Evolutionary conservation across 805 yeast genomes (phyloP).

Genomic region (Naumovozyma castellii): DNA sequence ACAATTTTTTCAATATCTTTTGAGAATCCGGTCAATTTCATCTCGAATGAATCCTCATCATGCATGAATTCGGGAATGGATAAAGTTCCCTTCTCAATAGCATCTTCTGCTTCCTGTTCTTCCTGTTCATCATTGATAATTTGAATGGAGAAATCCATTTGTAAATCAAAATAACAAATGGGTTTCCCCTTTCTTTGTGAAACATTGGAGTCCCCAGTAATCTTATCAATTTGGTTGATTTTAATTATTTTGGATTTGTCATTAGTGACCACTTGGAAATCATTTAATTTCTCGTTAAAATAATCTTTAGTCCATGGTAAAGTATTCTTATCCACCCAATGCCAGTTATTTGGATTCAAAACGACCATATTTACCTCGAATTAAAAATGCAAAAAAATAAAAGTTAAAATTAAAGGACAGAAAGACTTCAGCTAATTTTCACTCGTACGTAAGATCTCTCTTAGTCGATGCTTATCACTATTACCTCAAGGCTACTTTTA

Average conservation of each 20-base stretch:
- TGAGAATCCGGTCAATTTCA: slow-evolving; percentile 38
- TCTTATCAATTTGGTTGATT: slow-evolving; percentile 34
- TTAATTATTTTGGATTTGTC: slow-evolving; percentile 20
- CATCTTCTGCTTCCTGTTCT: slow-evolving; percentile 29
- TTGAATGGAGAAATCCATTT: slow-evolving; percentile 39
- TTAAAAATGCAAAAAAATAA: background rate
- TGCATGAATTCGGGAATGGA: slow-evolving; percentile 62
- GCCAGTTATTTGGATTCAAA: slow-evolving; percentile 69
- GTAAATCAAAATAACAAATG: slow-evolving; percentile 63
- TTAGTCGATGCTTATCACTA: no score
- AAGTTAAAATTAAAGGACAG: background rate
- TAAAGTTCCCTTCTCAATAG: slow-evolving; percentile 36
- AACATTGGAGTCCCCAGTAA: slow-evolving; percentile 71
- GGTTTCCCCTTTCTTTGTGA: slow-evolving; percentile 79
- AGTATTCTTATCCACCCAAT: slow-evolving; percentile 64
- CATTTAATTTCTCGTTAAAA: slow-evolving; percentile 33
- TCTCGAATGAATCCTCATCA: slow-evolving; percentile 63
- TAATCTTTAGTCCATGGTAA: slow-evolving; percentile 53
- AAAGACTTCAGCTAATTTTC: no score
- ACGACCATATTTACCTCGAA: slow-evolving; percentile 46
- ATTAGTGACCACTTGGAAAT: slow-evolving; percentile 11
- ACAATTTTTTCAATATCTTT: slow-evolving; percentile 33
- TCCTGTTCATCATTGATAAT: slow-evolving; percentile 19
- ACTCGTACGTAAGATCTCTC: no score
- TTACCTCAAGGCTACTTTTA: no score